A percentile compares a stretch with the other conserved stretches of the same genome.
Evolutionary conservation across 345 rosid species (phyloP).

Genomic region (Ceriops zippeliana): DNA sequence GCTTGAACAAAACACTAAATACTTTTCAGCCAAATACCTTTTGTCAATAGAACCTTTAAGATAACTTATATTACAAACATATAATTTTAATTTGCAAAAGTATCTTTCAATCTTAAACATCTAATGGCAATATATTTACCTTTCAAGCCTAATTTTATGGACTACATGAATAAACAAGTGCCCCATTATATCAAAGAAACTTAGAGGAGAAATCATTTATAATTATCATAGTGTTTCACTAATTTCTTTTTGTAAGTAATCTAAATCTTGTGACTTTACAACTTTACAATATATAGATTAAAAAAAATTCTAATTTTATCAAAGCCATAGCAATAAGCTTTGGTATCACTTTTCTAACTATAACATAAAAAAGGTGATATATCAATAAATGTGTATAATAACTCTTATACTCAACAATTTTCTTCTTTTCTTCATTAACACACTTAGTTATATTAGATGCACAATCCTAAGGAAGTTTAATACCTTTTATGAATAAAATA

Average conservation of each 20-base stretch:
- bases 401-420: too few species aligned
- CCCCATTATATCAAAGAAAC: neutral
- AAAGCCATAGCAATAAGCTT: neutral
- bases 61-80: conserved; percentile 7
- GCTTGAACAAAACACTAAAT: neutral
- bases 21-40: conserved; percentile 10
- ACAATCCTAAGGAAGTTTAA: too few species aligned
- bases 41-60: conserved; percentile 6
- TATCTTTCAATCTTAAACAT: conserved; percentile 11
- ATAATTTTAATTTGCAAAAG: neutral
- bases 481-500: too few species aligned
- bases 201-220: neutral
- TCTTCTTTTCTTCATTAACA: too few species aligned
- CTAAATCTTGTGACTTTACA: neutral
- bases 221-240: neutral
- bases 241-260: neutral
- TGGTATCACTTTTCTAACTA: neutral
- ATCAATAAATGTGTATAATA: too few species aligned
- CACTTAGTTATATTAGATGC: too few species aligned
- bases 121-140: neutral
- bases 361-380: neutral
- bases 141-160: neutral
- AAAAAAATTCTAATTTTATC: neutral
- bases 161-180: conserved; percentile 10
- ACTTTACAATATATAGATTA: neutral